Percentiles rank a stretch among this genome's conserved stretches.
phyloP scores from a whole-genome alignment of 768 basidiomycete genomes.

The Boletus sp. region DNA sequence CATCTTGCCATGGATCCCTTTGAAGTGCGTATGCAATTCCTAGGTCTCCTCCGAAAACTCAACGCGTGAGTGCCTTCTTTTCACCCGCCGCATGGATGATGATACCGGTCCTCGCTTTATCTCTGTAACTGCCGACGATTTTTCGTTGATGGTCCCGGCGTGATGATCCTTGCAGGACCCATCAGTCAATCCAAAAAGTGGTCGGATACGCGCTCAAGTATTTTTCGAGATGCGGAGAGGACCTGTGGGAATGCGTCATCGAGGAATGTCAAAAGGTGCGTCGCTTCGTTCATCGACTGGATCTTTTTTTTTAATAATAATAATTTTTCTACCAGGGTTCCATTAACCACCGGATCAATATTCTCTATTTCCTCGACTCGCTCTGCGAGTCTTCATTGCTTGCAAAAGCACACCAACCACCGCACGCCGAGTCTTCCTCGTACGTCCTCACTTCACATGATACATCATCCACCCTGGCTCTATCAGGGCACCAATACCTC shows the following conservation, averaged over 20 bases:
- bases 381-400: constrained; percentile 77
- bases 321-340: constrained; percentile 50
- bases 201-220: no score
- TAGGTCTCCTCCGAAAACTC: constrained; percentile 55
- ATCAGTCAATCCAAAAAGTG: no score
- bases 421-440: constrained; percentile 26
- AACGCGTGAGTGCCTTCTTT: constrained; percentile 48
- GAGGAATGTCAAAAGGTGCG: constrained; percentile 82
- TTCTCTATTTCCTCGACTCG: constrained; percentile 86
- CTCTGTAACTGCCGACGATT: not conserved
- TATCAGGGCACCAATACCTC: not conserved
- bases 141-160: no score
- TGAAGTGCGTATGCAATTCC: constrained; percentile 73
- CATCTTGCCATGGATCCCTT: constrained; percentile 45
- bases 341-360: constrained; percentile 90
- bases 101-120: not conserved
- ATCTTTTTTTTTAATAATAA: no score
- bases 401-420: constrained; percentile 51
- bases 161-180: no score
- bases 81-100: not conserved
- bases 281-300: not conserved
- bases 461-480: not conserved
- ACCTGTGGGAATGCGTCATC: no score
- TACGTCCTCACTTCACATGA: constrained; percentile 5
- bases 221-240: no score